Conservation (phyloP, 1,139 yeast species). For the Yamadazyma sp. region DNA sequence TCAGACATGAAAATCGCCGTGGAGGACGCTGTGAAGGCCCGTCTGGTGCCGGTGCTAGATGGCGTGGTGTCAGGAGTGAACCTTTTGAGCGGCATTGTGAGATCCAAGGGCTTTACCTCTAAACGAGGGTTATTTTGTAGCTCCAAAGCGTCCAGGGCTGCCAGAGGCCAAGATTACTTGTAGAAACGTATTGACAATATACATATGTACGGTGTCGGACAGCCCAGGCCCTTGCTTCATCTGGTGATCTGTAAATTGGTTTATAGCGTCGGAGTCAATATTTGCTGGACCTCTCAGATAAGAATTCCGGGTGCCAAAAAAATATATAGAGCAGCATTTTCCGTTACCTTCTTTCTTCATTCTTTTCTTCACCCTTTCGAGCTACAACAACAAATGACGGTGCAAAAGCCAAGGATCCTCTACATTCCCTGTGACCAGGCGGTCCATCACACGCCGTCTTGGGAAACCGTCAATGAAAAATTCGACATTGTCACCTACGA, state of each 20-base stretch:
- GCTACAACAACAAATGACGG: no score
- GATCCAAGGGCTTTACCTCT: slow-evolving; percentile 19
- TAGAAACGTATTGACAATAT: not conserved
- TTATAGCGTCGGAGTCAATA: no score
- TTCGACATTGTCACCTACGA: slow-evolving; percentile 32
- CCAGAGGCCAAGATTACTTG: slow-evolving; percentile 4
- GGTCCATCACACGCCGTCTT: slow-evolving; percentile 30
- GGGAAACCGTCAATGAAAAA: slow-evolving; percentile 28
- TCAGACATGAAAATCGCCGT: slow-evolving; percentile 30
- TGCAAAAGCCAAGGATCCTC: slow-evolving; percentile 25
- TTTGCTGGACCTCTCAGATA: not conserved
- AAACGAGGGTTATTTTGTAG: slow-evolving; percentile 16
- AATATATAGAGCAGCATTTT: not conserved
- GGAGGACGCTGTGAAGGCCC: slow-evolving; percentile 19
- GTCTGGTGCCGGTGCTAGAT: slow-evolving; percentile 20
- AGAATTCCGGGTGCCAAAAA: slow-evolving; percentile 1
- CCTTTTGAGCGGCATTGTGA: slow-evolving; percentile 18
- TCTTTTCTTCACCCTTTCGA: no score
- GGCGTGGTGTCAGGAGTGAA: slow-evolving; percentile 25
- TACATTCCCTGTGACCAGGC: slow-evolving; percentile 35
- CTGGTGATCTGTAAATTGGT: no score
- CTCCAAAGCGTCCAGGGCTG: slow-evolving; percentile 8
- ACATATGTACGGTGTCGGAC: no score
- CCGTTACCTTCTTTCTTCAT: no score
- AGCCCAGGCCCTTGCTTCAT: no score